Base-by-base conservation (phyloP, 148 eudicot species). In the Heliosperma pusillum region DNA sequence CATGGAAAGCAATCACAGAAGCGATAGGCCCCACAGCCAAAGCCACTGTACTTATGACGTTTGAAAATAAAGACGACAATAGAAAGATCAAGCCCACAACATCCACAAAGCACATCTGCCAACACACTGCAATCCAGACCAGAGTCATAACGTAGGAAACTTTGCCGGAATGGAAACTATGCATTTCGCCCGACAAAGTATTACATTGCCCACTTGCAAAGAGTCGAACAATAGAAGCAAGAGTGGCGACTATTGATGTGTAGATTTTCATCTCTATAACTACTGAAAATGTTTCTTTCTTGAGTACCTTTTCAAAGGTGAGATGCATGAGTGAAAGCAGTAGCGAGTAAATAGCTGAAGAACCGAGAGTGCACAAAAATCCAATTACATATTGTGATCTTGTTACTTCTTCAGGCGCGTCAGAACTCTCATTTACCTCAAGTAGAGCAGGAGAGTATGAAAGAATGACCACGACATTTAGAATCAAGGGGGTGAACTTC, bases 401-500 rank as follows among this genome's bases (percentile, higher is more conserved):
- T 10, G 69, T 80, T 71, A 56, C 82, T 78, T 66, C 72, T 11
- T 70, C 62, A 7, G 29, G 79, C 59, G 52, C 56, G 0, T 77
- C 73, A 65, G 75, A 80, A 74, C 45, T 52, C 6, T 72, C 24
- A 20, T 82, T 73, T 21, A 87, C 58, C 21, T 77, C 87, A 2
- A 87, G 87, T 21, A 87, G 79, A 8, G 82, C 65, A n/a, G 87
- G 74, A 22, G 89, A 87, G 55, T 82, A 74, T 8, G 89, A 82
- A 76, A 87, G 86, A 20, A 87, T 68, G 44, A 82, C 79, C 4
- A 82, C 33, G 9, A 86, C 79, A 60, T 85, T 85, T 52, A 87
- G 66, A 12, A 87, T 85, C 12, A 71, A 76, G 26, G 84, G 71
- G 36, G 87, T 87, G 80, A 87, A 85, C 53, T 79, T 87, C 52